Percentiles rank a stretch among this genome's conserved stretches.
phyloP scores from a whole-genome alignment of 116 monocot genomes.

The Posidonia oceanica region DNA sequence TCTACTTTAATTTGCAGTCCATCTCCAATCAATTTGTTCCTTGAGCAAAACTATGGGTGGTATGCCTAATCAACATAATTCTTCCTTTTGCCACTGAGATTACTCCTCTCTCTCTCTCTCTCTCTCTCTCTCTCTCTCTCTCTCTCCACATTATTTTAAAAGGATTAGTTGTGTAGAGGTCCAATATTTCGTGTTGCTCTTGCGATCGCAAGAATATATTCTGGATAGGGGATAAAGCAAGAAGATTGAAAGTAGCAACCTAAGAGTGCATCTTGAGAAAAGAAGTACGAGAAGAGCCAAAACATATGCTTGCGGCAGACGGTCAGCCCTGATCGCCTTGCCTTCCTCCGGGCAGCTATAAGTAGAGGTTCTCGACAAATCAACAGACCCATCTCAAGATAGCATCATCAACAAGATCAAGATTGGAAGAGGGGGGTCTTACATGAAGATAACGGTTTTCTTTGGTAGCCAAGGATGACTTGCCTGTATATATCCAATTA shows the following conservation, averaged over 20 bases:
- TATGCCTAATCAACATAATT: too few species aligned
- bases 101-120: too few species aligned
- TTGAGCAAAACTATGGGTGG: too few species aligned
- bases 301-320: too few species aligned
- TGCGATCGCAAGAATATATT: slow-evolving; percentile 14
- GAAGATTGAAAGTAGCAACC: neutral
- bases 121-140: too few species aligned
- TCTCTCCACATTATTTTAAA: neutral
- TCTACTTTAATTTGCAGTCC: too few species aligned
- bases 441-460: slow-evolving; percentile 18
- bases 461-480: slow-evolving; percentile 32
- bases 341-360: neutral
- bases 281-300: too few species aligned
- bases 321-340: too few species aligned
- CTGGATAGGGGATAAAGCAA: neutral
- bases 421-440: slow-evolving; percentile 4
- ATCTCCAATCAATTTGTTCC: too few species aligned
- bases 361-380: neutral
- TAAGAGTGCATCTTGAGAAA: too few species aligned
- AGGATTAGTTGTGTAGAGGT: neutral
- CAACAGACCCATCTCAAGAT: too few species aligned
- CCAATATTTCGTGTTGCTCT: neutral
- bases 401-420: neutral
- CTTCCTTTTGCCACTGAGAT: too few species aligned
- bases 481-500: slow-evolving; percentile 5